Base-by-base conservation (phyloP, 2,329 filamentous ascomycete species). In the Colletotrichum neosansevieriae region DNA sequence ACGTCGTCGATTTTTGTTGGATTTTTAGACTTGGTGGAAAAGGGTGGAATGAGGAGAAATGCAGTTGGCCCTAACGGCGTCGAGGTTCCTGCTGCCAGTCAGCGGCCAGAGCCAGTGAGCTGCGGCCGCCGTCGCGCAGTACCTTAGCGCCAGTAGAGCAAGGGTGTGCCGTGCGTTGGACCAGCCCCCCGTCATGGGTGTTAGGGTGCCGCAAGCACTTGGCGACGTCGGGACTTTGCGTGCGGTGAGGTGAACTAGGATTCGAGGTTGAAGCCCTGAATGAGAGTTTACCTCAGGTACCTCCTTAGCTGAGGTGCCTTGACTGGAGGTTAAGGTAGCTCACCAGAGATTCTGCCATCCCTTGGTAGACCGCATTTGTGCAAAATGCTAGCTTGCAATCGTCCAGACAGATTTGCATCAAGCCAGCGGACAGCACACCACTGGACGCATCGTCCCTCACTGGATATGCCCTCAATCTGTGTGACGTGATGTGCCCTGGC, bases 371-470 rank as follows among this genome's bases (percentile, higher is more conserved):
- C 29, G 29, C 29, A 6, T 2, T 29, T 29, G 29, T 29, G 29
- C 29, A 6, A 29, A 7, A 29, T 29, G 6, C 29, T 29, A 7
- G 2, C 29, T 29, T 29, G 29, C 29, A 29, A 13, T 13, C 19
- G 17, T 49, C 17, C 45, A 13, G 12, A 21, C 11, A 24, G n/a
- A 10, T 19, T n/a, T 45, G 15, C 36, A 13, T 45, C 13, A 45
- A 45, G 13, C 42, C 45, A 49, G 19, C 21, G 56, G 29, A n/a
- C 29, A 47, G 40, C 56, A 58, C 29, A 49, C 19, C 44, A 17
- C 29, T 49, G n/a, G 70, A 63, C 75, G 75, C 70, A 59, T 74
- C 40, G 67, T 81, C 51, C 81, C 79, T 29, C 81, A 38, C 57
- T 40, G 13, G 57, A n/a, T 21, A 59, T 59, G 44, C 45, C 44